These are phyloP conservation scores for Debaryomyces udenii DNA, from an alignment of 1,139 yeast species.

Conservation along the genomic window DNA sequence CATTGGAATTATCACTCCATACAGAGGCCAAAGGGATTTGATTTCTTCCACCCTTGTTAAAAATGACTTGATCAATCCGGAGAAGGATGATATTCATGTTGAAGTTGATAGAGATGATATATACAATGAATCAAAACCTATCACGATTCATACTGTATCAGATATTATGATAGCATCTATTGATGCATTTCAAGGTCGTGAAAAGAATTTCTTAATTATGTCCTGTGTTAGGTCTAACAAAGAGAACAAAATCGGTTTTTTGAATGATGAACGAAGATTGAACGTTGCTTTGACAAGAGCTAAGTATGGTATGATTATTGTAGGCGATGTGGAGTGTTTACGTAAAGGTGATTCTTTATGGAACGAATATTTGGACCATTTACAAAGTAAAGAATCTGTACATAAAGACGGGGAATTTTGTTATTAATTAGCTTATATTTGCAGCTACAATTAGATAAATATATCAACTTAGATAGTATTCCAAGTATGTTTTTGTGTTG, in stretches of 20 bases:
- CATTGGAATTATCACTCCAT: slow-evolving; percentile 72
- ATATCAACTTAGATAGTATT: too few relatives aligned
- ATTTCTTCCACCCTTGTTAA: slow-evolving; percentile 52
- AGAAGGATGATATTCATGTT: slow-evolving; percentile 46
- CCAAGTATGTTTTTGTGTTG: too few relatives aligned
- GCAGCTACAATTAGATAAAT: too few relatives aligned
- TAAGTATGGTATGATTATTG: slow-evolving; percentile 53
- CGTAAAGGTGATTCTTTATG: slow-evolving; percentile 52
- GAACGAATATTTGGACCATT: slow-evolving; percentile 51
- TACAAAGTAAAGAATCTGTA: slow-evolving; percentile 26
- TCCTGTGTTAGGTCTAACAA: slow-evolving; percentile 63
- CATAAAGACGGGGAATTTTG: slow-evolving; percentile 13
- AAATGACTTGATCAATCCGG: slow-evolving; percentile 61
- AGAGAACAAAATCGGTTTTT: slow-evolving; percentile 57
- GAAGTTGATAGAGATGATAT: slow-evolving; percentile 62
- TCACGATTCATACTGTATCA: slow-evolving; percentile 62
- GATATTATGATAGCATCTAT: slow-evolving; percentile 71
- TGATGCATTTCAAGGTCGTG: slow-evolving; percentile 71
- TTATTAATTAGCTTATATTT: slow-evolving; percentile 11
- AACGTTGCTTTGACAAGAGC: slow-evolving; percentile 73
- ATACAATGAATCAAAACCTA: slow-evolving; percentile 50
- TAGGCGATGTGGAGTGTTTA: slow-evolving; percentile 60
- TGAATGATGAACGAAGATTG: slow-evolving; percentile 60
- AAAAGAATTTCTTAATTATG: slow-evolving; percentile 59
- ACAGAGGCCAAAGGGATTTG: slow-evolving; percentile 71